These are phyloP conservation scores for Dactylellina haptotyla DNA, from an alignment of 2,329 filamentous ascomycete genomes.

Conservation along the genomic window DNA sequence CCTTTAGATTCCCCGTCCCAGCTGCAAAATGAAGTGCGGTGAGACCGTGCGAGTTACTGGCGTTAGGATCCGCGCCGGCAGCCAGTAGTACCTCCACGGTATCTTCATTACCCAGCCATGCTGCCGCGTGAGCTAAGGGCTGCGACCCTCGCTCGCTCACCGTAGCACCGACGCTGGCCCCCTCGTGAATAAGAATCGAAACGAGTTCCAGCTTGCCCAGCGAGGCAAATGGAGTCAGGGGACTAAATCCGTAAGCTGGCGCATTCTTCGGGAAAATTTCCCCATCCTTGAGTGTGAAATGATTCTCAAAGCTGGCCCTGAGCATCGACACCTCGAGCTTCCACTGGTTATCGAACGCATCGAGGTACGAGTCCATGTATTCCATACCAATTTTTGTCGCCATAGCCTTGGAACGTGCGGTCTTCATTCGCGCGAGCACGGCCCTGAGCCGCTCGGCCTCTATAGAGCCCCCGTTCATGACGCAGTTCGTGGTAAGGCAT, in stretches of 20 bases:
- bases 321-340: conserved; percentile 12
- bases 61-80: conserved; percentile 61
- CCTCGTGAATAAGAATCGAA: conserved; percentile 54
- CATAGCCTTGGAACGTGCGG: conserved; percentile 34
- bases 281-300: conserved; percentile 24
- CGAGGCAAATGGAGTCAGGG: conserved; percentile 10
- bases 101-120: conserved; percentile 55
- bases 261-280: conserved; percentile 21
- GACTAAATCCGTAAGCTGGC: not conserved
- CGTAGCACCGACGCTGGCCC: conserved; percentile 51
- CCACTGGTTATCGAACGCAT: conserved; percentile 35
- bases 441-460: conserved; percentile 35
- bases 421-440: conserved; percentile 18
- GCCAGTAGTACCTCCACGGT: conserved; percentile 60
- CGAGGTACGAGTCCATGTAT: conserved; percentile 41
- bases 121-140: conserved; percentile 56
- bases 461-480: conserved; percentile 41
- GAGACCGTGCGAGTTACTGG: conserved; percentile 59
- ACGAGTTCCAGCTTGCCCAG: conserved; percentile 55
- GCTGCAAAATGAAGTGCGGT: conserved; percentile 53
- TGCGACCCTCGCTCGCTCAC: conserved; percentile 13
- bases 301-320: conserved; percentile 12
- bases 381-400: conserved; percentile 20
- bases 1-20: conserved; percentile 52
- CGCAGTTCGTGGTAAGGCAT: conserved; percentile 19